phyloP scores from a whole-genome alignment of 306 rosid species.

The Quercus bicolor region DNA sequence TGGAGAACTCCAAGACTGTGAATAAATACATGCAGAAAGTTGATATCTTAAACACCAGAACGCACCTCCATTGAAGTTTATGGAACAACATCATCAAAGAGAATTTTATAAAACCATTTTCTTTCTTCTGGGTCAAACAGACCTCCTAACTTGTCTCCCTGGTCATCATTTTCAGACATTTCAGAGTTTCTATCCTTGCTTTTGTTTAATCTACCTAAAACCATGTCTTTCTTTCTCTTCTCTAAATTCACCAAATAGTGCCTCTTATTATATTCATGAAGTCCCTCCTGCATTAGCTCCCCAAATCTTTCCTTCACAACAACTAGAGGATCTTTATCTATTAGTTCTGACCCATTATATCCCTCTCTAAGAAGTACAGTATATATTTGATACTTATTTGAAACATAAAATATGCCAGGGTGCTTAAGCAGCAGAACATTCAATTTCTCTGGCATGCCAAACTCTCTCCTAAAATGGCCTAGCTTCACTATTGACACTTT shows the following conservation, averaged over 20 bases:
- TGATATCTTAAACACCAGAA: neutral
- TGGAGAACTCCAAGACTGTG: neutral
- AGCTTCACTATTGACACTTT: conserved; percentile 73
- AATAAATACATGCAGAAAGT: neutral
- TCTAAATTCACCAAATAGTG: conserved; percentile 46
- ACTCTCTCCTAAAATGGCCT: conserved; percentile 72
- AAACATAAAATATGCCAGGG: conserved; percentile 75
- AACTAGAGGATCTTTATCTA: conserved; percentile 74
- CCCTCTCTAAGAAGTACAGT: conserved; percentile 78
- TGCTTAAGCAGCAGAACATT: conserved; percentile 72
- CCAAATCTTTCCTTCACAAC: conserved; percentile 77
- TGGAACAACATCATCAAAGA: conserved; percentile 64
- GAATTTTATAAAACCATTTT: conserved; percentile 75
- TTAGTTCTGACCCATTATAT: conserved; percentile 57
- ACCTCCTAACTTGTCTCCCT: conserved; percentile 46
- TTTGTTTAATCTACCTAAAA: conserved; percentile 41
- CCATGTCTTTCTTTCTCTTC: conserved; percentile 53
- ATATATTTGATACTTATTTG: conserved; percentile 73
- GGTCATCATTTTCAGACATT: conserved; percentile 32
- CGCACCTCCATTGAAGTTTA: conserved; percentile 16
- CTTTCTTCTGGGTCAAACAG: conserved; percentile 88
- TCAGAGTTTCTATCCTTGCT: conserved; percentile 26
- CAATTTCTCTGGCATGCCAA: conserved; percentile 60
- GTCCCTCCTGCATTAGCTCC: conserved; percentile 91
- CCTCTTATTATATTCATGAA: conserved; percentile 78